These are phyloP conservation scores for Juncus inflexus DNA, from an alignment of 176 grass and related monocot genomes.

Conservation along the genomic window DNA sequence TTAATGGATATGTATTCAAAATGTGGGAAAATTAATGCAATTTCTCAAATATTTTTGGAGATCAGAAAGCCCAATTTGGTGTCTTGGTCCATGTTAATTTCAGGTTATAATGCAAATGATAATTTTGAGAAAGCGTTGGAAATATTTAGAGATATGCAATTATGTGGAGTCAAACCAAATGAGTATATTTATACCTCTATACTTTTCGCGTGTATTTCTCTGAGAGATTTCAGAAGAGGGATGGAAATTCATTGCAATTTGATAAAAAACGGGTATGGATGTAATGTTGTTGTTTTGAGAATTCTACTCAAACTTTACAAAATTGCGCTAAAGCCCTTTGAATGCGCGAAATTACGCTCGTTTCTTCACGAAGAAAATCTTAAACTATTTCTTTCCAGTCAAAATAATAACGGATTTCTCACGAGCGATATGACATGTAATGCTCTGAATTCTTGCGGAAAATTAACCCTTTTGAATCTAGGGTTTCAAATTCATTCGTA, in stretches of 20 bases:
- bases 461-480: conserved; percentile 22
- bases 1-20: conserved; percentile 63
- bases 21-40: conserved; percentile 44
- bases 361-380: conserved; percentile 40
- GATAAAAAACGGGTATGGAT: conserved; percentile 53
- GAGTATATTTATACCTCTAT: conserved; percentile 60
- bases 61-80: conserved; percentile 36
- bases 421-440: conserved; percentile 28
- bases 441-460: conserved; percentile 44
- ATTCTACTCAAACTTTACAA: conserved; percentile 41
- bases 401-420: conserved; percentile 29
- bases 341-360: conserved; percentile 36
- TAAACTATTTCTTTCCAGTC: conserved; percentile 37
- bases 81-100: conserved; percentile 44
- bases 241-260: conserved; percentile 46
- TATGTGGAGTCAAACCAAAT: conserved; percentile 36
- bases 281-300: conserved; percentile 37
- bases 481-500: conserved; percentile 56
- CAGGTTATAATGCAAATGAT: conserved; percentile 47
- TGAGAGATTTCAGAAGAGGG: conserved; percentile 31
- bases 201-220: conserved; percentile 46
- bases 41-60: conserved; percentile 38
- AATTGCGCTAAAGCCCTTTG: conserved; percentile 12
- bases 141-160: conserved; percentile 56
- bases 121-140: conserved; percentile 47